Evolutionary conservation across 495 filamentous ascomycete species (phyloP).

Genomic region (Penicillium ochrochloron): DNA sequence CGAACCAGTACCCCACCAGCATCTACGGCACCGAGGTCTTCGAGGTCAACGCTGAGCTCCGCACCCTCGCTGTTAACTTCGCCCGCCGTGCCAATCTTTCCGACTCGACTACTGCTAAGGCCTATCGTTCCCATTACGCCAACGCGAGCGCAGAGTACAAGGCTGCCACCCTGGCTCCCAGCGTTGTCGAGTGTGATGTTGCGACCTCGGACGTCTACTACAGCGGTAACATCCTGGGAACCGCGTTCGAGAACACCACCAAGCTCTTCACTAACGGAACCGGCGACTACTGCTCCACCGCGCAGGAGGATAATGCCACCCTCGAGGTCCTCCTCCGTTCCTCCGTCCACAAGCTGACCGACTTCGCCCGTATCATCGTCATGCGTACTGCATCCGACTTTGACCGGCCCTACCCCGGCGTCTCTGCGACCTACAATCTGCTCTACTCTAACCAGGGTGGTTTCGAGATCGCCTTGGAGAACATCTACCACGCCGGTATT

Average conservation of each 20-base stretch:
- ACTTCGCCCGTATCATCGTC: conserved; percentile 70
- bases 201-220: conserved; percentile 76
- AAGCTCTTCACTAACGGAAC: conserved; percentile 68
- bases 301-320: conserved; percentile 77
- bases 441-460: conserved; percentile 62
- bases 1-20: conserved; percentile 62
- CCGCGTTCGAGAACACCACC: conserved; percentile 69
- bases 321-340: conserved; percentile 70
- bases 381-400: conserved; percentile 79
- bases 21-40: conserved; percentile 82
- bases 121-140: conserved; percentile 64
- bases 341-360: conserved; percentile 56
- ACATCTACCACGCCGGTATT: conserved; percentile 70
- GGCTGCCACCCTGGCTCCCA: conserved; percentile 56
- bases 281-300: conserved; percentile 69
- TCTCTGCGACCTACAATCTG: conserved; percentile 59
- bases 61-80: conserved; percentile 58
- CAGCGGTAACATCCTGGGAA: conserved; percentile 62
- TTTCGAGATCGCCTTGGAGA: conserved; percentile 61
- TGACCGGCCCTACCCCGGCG: conserved; percentile 66
- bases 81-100: conserved; percentile 60
- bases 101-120: conserved; percentile 55
- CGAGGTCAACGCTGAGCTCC: conserved; percentile 68
- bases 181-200: conserved; percentile 68
- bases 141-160: conserved; percentile 48